Evolutionary conservation across 129 eudicot species (phyloP), one percentile per base, ranked within the genome.

Genomic region (Sambucus nigra): DNA sequence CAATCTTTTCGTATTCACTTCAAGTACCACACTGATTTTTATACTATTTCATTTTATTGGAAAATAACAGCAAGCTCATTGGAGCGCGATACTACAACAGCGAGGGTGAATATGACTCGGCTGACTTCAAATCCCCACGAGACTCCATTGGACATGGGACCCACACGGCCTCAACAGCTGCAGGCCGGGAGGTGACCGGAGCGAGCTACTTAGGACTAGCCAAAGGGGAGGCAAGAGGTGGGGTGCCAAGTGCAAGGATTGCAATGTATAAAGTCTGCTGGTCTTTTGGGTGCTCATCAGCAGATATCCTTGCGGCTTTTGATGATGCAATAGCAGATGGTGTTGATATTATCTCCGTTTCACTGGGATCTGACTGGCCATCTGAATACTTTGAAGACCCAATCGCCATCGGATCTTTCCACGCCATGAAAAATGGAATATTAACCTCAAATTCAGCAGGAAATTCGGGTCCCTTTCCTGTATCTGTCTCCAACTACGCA

Each of bases 251-350:
- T 19, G 27, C 48, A 17, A 10, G 61, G 27, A 56, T 56, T 33
- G 61, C 48, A 19, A 22, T 38, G 48, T 56, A 56, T 14, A 56
- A 56, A 56, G 61, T 56, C 29, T 38, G 61, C 31, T 56, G 61
- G 61, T 5, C 1, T 19, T 5, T 1, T 19, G 48, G 47, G 32
- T 56, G 61, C 17, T 9, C 5, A 3, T 1, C 17, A 4, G 20
- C 40, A 7, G 64, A 47, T 29, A 40, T 42, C 5, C 62, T 46
- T 39, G 50, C 48, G 31, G 73, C 73, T 2, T 68, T 68, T 11
- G 73, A 68, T 31, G 67, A 68, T 42, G 73, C 73, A 9, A 68
- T 68, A 3, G 73, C 61, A 0, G 73, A 67, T 45, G 73, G 73
- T 24, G 67, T 68, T 23, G 73, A 68, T 44, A 42, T 68, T 26